Conservation (phyloP, 345 rosid genomes). For the Laguncularia racemosa region DNA sequence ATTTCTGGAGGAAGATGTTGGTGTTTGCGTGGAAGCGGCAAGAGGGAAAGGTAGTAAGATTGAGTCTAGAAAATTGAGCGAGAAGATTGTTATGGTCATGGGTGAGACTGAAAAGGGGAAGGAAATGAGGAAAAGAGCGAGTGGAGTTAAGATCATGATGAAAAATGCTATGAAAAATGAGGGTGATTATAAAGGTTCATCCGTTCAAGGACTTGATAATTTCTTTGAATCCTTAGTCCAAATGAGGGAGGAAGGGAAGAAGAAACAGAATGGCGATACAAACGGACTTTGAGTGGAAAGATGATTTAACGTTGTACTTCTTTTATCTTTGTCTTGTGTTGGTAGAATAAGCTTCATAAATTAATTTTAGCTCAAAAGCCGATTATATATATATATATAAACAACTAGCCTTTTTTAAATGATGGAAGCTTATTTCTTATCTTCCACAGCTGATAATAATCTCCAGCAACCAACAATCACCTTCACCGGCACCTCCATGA, state of each 20-base stretch:
- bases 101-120: constrained; percentile 32
- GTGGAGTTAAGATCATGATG: constrained; percentile 24
- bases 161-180: constrained; percentile 25
- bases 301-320: no score
- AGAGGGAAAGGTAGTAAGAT: constrained; percentile 54
- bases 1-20: constrained; percentile 43
- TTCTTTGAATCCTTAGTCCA: constrained; percentile 23
- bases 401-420: no score
- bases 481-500: no score
- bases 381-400: no score
- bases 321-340: no score
- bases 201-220: constrained; percentile 26
- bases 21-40: constrained; percentile 55
- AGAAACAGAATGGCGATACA: no score
- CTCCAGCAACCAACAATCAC: no score
- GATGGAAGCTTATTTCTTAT: no score
- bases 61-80: constrained; percentile 25
- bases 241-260: not conserved
- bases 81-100: constrained; percentile 48
- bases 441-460: no score
- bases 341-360: no score
- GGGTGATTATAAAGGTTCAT: constrained; percentile 25
- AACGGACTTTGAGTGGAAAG: no score
- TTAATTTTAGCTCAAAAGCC: no score
- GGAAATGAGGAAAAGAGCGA: constrained; percentile 39